Conservation (phyloP, 306 rosid genomes). For the Gynostemma pentaphyllum region DNA sequence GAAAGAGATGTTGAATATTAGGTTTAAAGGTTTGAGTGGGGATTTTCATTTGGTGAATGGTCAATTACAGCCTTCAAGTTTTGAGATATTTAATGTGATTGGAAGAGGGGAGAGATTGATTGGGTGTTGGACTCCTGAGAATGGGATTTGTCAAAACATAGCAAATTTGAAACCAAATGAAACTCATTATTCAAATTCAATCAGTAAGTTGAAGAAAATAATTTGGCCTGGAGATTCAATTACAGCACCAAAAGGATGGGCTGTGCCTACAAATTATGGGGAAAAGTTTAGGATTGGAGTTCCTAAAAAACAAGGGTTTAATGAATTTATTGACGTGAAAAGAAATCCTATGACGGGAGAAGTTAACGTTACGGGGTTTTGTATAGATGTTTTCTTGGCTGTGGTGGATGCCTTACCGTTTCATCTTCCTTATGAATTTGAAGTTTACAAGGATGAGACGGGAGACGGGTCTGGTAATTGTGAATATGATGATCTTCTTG, state of each 20-base stretch:
- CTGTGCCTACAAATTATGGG: conserved; percentile 14
- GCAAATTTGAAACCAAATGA: neutral
- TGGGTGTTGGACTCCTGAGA: conserved; percentile 18
- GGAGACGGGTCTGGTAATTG: conserved; percentile 11
- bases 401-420: conserved; percentile 17
- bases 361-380: conserved; percentile 13
- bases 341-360: conserved; percentile 1
- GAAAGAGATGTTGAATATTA: neutral
- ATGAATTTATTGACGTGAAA: conserved; percentile 13
- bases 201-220: conserved; percentile 9
- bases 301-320: conserved; percentile 12
- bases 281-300: conserved; percentile 25
- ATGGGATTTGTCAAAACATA: neutral
- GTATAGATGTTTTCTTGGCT: conserved; percentile 17
- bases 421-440: conserved; percentile 12
- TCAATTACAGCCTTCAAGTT: conserved; percentile 14
- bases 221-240: conserved; percentile 30
- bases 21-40: conserved; percentile 19
- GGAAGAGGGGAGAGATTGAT: conserved; percentile 16
- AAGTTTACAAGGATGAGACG: neutral
- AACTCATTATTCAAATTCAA: neutral
- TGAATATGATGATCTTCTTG: conserved; percentile 12
- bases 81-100: conserved; percentile 22
- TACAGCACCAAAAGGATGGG: conserved; percentile 20
- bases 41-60: conserved; percentile 15